Base-by-base conservation (phyloP, 495 filamentous ascomycete species). In the Pseudotulostoma volvatum region DNA sequence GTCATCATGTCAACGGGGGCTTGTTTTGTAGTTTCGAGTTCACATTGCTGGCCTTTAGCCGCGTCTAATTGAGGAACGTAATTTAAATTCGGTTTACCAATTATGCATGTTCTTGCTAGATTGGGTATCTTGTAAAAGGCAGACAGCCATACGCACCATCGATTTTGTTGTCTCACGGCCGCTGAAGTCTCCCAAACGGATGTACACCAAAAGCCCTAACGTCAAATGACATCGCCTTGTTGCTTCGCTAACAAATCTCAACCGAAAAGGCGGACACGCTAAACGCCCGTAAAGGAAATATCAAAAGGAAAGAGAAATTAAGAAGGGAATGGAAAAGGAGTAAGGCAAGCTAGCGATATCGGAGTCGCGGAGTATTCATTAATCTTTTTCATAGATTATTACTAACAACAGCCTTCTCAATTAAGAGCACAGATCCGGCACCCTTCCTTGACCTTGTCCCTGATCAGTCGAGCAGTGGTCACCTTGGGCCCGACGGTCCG, bases 401-500 rank as follows among this genome's bases (percentile, higher is more conserved):
- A n/a, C n/a, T n/a, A n/a, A n/a, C n/a, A n/a, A n/a, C n/a, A n/a
- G n/a, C n/a, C 31, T 33, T 42, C 54, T 43, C 56, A 59, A 16
- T 54, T 56, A 28, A 63, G 34, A 3, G 61, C 61, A 54, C 78
- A 84, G 20, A 80, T 71, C 7, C 74, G 73, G 60, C 81, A 86
- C 4, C 84, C 82, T 18, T 73, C 73, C 17, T 67, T 61, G 19
- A 92, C 69, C 38, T 67, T 65, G 40, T 84, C 79, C 42, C 76
- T 68, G 37, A 95, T 57, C 39, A 93, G 55, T 46, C 84, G 71
- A 13, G 87, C 86, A 48, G 86, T 82, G 33, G 79, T 84, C n/a
- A 93, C 86, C 55, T 95, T 95, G 1, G 76, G 76, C 0, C 82
- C 80, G 13, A 95, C 73, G 28, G 74, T 79, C 23, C 76, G 62